These are phyloP conservation scores for Ceratobasidium sp. DNA, from an alignment of 1,284 basidiomycete genomes.

Conservation along the genomic window DNA sequence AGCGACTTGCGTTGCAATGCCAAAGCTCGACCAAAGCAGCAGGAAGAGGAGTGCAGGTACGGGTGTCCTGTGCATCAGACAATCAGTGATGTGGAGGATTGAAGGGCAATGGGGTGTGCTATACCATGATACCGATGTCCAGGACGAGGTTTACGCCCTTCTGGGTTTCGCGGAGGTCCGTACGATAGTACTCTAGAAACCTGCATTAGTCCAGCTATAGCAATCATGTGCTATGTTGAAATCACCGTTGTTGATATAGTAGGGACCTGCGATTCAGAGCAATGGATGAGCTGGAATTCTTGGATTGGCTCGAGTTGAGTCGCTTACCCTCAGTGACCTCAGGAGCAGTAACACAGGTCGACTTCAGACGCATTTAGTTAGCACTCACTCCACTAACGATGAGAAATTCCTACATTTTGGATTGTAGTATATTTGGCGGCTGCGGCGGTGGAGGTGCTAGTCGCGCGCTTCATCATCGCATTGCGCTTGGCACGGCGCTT, in stretches of 20 bases:
- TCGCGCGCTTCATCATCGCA: constrained; percentile 15
- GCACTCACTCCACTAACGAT: not conserved
- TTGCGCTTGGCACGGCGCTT: constrained; percentile 31
- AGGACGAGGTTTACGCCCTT: constrained; percentile 20
- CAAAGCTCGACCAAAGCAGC: constrained; percentile 36
- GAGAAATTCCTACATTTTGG: constrained; percentile 22
- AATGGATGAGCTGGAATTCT: not conserved
- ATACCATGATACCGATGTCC: constrained; percentile 34
- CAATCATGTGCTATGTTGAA: not conserved
- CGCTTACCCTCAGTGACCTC: constrained; percentile 33
- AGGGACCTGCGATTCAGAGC: not conserved
- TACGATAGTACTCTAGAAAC: constrained; percentile 26
- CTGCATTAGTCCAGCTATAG: not conserved
- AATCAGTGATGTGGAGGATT: not conserved
- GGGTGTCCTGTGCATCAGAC: constrained; percentile 4
- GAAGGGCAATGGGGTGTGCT: not conserved
- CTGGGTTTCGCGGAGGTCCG: constrained; percentile 27
- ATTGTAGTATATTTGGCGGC: constrained; percentile 31
- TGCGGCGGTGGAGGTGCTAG: not conserved
- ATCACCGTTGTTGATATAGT: constrained; percentile 34
- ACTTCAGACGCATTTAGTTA: not conserved
- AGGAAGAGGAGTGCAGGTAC: constrained; percentile 26
- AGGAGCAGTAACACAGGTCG: constrained; percentile 30
- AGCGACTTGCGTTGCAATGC: constrained; percentile 14
- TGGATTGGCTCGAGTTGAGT: not conserved